Conservation (phyloP, 257 asterid genomes). For the Solanum okadae region DNA sequence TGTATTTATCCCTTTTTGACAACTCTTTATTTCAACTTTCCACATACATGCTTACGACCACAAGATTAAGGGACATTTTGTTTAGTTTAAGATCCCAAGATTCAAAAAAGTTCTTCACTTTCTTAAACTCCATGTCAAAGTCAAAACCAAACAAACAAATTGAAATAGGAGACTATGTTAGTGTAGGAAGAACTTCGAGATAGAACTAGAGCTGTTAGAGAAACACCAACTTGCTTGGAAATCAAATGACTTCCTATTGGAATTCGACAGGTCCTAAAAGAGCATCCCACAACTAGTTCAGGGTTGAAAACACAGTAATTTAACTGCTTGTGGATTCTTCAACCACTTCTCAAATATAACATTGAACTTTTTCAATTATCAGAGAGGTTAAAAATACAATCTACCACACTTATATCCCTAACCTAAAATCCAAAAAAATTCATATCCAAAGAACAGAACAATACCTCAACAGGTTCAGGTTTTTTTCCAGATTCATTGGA, state of each 20-base stretch:
- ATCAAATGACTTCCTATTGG: neutral
- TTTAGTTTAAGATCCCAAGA: neutral
- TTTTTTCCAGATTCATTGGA: slow-evolving; percentile 22
- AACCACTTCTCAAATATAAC: neutral
- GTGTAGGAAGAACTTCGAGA: neutral
- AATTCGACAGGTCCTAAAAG: neutral
- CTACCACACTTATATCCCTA: neutral
- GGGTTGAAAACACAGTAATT: neutral
- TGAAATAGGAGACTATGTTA: neutral
- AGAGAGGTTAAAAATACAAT: neutral
- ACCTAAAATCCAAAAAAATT: too few species aligned
- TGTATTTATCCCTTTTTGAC: neutral
- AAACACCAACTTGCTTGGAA: neutral
- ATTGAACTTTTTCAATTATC: neutral
- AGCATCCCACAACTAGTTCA: neutral
- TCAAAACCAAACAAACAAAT: neutral
- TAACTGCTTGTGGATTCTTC: neutral
- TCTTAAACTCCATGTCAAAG: neutral
- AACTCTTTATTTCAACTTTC: neutral
- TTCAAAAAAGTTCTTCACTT: too few species aligned
- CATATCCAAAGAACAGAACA: neutral
- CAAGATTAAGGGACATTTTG: neutral
- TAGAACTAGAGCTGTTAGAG: neutral
- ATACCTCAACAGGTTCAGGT: slow-evolving; percentile 50
- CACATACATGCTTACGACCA: neutral